Base-by-base conservation (phyloP, 225 moss, liverwort and hornwort species). In the Pleurozium schreberi region DNA sequence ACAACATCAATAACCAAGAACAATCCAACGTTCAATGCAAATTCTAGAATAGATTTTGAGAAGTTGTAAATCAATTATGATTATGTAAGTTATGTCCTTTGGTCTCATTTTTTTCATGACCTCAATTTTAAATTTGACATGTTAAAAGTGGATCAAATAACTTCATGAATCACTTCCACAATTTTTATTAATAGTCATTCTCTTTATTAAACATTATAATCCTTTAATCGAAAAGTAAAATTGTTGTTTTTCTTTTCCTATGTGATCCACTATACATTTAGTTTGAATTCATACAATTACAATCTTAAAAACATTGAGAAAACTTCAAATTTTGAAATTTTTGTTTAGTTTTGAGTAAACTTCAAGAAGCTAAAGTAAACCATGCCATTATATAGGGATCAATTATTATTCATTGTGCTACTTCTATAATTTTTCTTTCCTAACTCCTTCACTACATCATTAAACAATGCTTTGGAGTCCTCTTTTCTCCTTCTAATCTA, bases 171-270 rank as follows among this genome's bases (percentile, higher is more conserved):
- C 8, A 9, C 8, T 14, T 14, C 9, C 1, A 42, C 1, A 8
- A 1, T 42, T 70, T 14, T n/a, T n/a, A n/a, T n/a, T 70, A 42
- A 40, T 1, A 69, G 6, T 25, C 25, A 25, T 3, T 0, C 1
- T 26, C 2, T 25, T 42, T 0, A 14, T 70, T 4, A 70, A 70
- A 8, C 14, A 26, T 25, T 25, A 14, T 42, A n/a, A 42, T 25
- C 5, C 14, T 40, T 25, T 14, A 42, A 13, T 40, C 8, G 1
- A 14, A 25, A 42, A 42, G 5, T 26, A 1, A 70, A 69, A 23
- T 69, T n/a, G 1, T 21, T 22, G 38, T 68, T 13, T 23, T 68
- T 13, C 2, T 17, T 22, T n/a, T n/a, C 5, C 34, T 68, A 68
- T 6, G 1, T 23, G 4, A 40, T 25, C 25, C 1, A 14, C 14